Percentiles rank a stretch among this genome's conserved stretches.
These are phyloP conservation scores for Spongospora subterranea DNA, from an alignment of 208 protist genomes.

Conservation along the genomic window DNA sequence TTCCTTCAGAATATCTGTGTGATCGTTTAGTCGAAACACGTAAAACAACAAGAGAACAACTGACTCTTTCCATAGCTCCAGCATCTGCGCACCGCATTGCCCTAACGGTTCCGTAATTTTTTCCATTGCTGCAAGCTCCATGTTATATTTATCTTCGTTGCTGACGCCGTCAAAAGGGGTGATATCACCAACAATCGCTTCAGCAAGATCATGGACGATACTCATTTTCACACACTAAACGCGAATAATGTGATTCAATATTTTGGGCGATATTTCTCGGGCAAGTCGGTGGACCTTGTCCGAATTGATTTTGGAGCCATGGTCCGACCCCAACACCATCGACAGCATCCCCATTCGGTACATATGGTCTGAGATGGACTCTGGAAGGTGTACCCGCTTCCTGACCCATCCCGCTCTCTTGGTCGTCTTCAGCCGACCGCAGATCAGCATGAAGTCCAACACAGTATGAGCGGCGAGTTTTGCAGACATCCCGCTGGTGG, in stretches of 20 bases:
- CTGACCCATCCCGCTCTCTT: conserved; percentile 45
- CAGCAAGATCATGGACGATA: conserved; percentile 55
- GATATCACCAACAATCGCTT: conserved; percentile 39
- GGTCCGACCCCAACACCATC: background rate
- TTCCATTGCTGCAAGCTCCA: background rate
- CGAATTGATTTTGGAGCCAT: background rate
- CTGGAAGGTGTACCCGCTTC: background rate
- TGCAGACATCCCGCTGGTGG: too few species aligned
- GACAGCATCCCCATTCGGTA: conserved; percentile 54
- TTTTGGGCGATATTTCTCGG: too few species aligned
- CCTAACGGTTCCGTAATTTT: background rate
- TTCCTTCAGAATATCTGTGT: background rate
- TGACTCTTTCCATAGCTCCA: background rate
- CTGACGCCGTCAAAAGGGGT: background rate
- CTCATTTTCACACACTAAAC: background rate
- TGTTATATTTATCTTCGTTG: conserved; percentile 35
- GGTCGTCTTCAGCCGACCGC: conserved; percentile 49
- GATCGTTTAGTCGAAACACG: background rate
- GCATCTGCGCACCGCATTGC: background rate
- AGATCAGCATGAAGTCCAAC: conserved; percentile 11
- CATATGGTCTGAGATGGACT: conserved; percentile 54
- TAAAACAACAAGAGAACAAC: background rate
- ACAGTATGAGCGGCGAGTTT: too few species aligned
- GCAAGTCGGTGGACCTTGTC: background rate
- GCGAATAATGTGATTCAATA: background rate